Base-by-base conservation (phyloP, 176 grass and related monocot species). In the Poa pratensis region DNA sequence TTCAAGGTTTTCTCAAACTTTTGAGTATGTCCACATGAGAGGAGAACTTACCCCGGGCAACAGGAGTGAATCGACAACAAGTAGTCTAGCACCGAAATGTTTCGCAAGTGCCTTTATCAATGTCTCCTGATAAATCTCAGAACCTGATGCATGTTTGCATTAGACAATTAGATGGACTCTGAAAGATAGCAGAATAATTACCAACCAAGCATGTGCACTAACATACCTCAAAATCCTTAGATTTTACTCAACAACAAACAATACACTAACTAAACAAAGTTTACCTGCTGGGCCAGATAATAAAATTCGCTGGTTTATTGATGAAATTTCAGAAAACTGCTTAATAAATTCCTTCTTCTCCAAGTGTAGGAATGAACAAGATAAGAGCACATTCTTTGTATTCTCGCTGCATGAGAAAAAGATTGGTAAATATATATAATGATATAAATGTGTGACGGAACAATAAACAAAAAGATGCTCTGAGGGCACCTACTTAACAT, bases 71-170 rank as follows among this genome's bases (percentile, higher is more conserved):
- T 99, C 97, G 11, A 99, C 72, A 34, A 94, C 76, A 63, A 99
- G 97, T 52, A 99, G 82, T 88, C 88, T 96, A 65, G 97, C 90
- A 82, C 84, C 84, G 72, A 96, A 99, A 81, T 96, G 84, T 53
- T 96, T 96, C 13, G 97, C 91, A 65, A 99, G 92, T 37, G 94
- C 97, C 80, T 96, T 99, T 75, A 99, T 60, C 88, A 99, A 90
- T 76, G 90, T 92, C 73, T 99, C 97, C 80, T 99, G 97, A 85
- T 99, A 99, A 80, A 99, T 99, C 84, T 99, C 97, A 3, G 97
- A 99, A 60, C 97, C 97, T 99, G 60, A 46, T 77, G 30, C 55
- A 85, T 46, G 40, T 62, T 80, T 26, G 34, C 23, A 80, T 10
- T 64, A 84, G 20, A 69, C 82, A 87, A 82, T 79, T 78, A 88